These are phyloP conservation scores for Aegle marmelos DNA, from an alignment of 345 rosid species.

Conservation along the genomic window DNA sequence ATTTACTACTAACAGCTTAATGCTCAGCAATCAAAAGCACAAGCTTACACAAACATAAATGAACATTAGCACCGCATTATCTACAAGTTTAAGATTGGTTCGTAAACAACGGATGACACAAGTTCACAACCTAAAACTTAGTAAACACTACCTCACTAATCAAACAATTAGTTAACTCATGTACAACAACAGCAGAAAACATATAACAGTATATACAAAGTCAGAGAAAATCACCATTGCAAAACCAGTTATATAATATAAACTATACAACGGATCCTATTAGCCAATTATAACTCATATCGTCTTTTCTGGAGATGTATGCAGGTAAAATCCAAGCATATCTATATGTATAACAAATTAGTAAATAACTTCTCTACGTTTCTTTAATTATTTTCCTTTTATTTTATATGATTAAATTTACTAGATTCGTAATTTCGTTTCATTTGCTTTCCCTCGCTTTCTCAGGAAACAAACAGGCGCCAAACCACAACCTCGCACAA, in stretches of 20 bases:
- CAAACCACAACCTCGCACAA: not conserved
- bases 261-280: not conserved
- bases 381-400: not conserved
- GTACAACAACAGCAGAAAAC: not conserved
- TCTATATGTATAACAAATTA: no score
- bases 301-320: not conserved
- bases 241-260: not conserved
- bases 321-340: no score
- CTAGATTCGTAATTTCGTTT: not conserved
- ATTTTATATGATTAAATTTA: not conserved
- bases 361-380: not conserved
- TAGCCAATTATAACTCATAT: not conserved
- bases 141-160: not conserved
- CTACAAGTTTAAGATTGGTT: not conserved
- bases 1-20: not conserved
- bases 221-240: not conserved
- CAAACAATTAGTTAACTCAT: not conserved
- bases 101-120: not conserved
- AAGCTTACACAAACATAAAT: not conserved
- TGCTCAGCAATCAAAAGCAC: not conserved
- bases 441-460: not conserved
- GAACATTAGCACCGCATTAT: not conserved
- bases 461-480: constrained; percentile 7
- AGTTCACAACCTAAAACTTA: not conserved
- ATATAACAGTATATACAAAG: not conserved